Evolutionary conservation across 441 rosid species (phyloP), one percentile per base, ranked within the genome.

Genomic region (Erodium moschatum): DNA sequence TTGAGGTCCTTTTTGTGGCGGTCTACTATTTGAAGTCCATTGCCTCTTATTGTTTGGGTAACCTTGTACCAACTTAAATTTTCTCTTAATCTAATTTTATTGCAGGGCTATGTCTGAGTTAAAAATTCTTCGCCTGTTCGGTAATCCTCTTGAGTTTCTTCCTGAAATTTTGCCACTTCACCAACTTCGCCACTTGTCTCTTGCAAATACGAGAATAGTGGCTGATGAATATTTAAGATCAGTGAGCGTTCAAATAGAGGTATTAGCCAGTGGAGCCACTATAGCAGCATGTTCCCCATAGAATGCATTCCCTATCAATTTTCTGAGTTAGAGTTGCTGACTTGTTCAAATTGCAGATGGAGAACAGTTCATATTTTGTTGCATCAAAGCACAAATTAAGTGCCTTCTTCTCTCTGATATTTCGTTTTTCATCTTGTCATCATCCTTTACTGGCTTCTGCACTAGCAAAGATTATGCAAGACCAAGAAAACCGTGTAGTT

Each of bases 401-500:
- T 79, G 96, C 97, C 67, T 93, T 93, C 82, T 93, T 89, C 85
- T 86, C 98, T 74, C 97, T 93, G 65, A 84, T 93, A 82, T 93
- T 93, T 78, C 95, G 97, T 68, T 93, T 88, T 81, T 93, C 97
- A 27, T 93, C 98, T 52, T 93, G 98, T 75, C 97, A 93, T 76
- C 98, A 93, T 78, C 96, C 96, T 77, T 85, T 93, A 73, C 82
- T 93, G 76, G 98, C 98, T 73, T 90, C 97, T 79, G 88, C 98
- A 21, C 74, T 93, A 83, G 97, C 87, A 78, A 93, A 93, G 85
- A 91, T 93, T 76, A 84, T 91, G 86, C 90, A 93, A 85, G 97
- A 93, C 76, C 86, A 84, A 76, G 98, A 89, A 75, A 91, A 93
- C 66, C 92, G 93, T 72, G 79, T 69, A 68, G 86, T 89, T 73